Conservation (phyloP, 441 rosid species). For the Daphne laureola region DNA sequence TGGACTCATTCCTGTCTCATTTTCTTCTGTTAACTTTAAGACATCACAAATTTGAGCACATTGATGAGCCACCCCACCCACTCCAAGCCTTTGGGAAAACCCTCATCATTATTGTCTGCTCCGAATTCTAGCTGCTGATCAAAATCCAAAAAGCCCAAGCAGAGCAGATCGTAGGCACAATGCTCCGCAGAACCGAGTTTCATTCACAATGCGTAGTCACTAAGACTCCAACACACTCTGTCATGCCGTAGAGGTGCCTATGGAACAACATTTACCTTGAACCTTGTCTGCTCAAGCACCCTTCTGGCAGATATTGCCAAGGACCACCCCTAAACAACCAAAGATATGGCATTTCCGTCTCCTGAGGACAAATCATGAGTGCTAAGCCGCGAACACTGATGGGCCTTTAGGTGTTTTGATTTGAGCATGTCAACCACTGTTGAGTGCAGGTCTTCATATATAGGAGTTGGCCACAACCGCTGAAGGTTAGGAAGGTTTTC, state of each 20-base stretch:
- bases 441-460: too few species aligned
- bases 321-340: slow-evolving; percentile 32
- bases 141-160: slow-evolving; percentile 28
- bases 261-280: slow-evolving; percentile 22
- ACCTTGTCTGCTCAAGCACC: slow-evolving; percentile 30
- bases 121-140: slow-evolving; percentile 31
- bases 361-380: too few species aligned
- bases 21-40: too few species aligned
- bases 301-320: slow-evolving; percentile 23
- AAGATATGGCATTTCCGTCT: slow-evolving; percentile 17
- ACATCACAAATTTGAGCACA: too few species aligned
- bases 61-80: slow-evolving; percentile 5
- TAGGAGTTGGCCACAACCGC: too few species aligned
- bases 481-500: too few species aligned
- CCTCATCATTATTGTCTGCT: slow-evolving; percentile 13
- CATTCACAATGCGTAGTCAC: slow-evolving; percentile 36
- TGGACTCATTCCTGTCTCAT: too few species aligned
- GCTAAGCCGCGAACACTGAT: too few species aligned
- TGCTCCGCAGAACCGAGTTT: slow-evolving; percentile 31
- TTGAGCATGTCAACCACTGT: too few species aligned
- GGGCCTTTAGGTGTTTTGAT: too few species aligned
- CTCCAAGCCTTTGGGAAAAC: slow-evolving; percentile 17
- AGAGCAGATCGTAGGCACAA: slow-evolving; percentile 34
- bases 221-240: slow-evolving; percentile 24
- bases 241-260: slow-evolving; percentile 38